Conservation (phyloP, 169 alveolate genomes). For the Cryptosporidium tyzzeri region DNA sequence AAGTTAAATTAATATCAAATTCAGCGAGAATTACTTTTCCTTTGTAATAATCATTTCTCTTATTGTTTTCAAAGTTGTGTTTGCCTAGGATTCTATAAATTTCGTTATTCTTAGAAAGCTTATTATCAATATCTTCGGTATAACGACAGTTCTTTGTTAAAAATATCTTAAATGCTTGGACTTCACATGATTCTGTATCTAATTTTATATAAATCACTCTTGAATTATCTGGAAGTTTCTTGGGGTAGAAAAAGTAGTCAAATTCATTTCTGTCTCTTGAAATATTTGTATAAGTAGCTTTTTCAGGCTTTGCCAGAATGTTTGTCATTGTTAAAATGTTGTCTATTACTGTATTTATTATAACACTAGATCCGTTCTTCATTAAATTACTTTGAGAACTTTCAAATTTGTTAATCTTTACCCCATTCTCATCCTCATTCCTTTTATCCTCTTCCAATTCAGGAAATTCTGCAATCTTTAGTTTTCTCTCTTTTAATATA, state of each 20-base stretch:
- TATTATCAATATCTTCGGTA: not conserved
- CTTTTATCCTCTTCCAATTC: not conserved
- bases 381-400: not conserved
- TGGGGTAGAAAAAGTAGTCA: slow-evolving; percentile 44
- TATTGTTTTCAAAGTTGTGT: not conserved
- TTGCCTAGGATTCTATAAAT: slow-evolving; percentile 19
- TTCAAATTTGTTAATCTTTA: not conserved
- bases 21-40: slow-evolving; percentile 53
- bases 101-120: not conserved
- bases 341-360: slow-evolving; percentile 25
- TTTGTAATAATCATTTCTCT: not conserved
- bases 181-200: not conserved
- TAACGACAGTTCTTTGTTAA: slow-evolving; percentile 24
- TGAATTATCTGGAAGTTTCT: not conserved
- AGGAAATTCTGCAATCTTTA: not conserved
- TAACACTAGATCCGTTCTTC: slow-evolving; percentile 16
- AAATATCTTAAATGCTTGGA: slow-evolving; percentile 6
- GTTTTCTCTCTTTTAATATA: not conserved
- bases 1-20: slow-evolving; percentile 23
- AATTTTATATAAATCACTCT: slow-evolving; percentile 22
- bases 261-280: not conserved
- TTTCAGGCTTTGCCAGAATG: not conserved
- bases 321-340: slow-evolving; percentile 14
- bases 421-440: not conserved
- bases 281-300: not conserved